These are phyloP conservation scores for Calonectria pauciramosa DNA, from an alignment of 2,329 filamentous ascomycete species.

Conservation along the genomic window DNA sequence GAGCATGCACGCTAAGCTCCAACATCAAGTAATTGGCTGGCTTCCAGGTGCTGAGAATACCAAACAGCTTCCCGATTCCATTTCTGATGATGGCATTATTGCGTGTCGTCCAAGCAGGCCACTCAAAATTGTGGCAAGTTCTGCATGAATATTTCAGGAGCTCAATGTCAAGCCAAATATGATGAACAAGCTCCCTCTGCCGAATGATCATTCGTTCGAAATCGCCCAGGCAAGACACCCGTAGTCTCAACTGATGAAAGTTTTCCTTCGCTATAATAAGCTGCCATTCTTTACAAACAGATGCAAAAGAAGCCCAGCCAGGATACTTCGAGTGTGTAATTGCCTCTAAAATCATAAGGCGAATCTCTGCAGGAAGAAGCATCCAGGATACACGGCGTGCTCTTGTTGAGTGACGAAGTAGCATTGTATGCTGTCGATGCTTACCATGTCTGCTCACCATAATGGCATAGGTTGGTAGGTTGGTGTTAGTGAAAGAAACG, in stretches of 20 bases:
- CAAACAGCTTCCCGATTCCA: slow-evolving; percentile 47
- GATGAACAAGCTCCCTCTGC: slow-evolving; percentile 40
- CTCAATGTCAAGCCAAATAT: slow-evolving; percentile 49
- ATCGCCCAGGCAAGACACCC: slow-evolving; percentile 40
- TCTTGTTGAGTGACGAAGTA: neutral
- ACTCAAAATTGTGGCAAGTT: slow-evolving; percentile 29
- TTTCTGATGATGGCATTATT: slow-evolving; percentile 32
- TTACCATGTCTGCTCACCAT: neutral
- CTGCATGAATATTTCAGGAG: slow-evolving; percentile 43
- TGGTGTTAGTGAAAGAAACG: neutral
- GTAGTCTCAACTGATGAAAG: slow-evolving; percentile 46
- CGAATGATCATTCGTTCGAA: slow-evolving; percentile 35
- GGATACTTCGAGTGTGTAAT: slow-evolving; percentile 45
- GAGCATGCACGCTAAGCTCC: slow-evolving; percentile 51
- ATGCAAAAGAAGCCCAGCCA: slow-evolving; percentile 50
- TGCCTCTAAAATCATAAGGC: slow-evolving; percentile 47
- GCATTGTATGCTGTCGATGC: neutral
- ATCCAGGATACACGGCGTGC: slow-evolving; percentile 20
- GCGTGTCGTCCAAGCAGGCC: neutral
- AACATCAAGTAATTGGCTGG: slow-evolving; percentile 43
- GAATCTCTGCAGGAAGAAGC: slow-evolving; percentile 48
- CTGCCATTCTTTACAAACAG: slow-evolving; percentile 54
- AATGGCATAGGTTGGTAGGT: neutral
- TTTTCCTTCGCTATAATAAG: slow-evolving; percentile 45
- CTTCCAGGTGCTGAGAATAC: slow-evolving; percentile 48